Base-by-base conservation (phyloP, 108 stramenopile genomes). In the Skeletonema marinoi region DNA sequence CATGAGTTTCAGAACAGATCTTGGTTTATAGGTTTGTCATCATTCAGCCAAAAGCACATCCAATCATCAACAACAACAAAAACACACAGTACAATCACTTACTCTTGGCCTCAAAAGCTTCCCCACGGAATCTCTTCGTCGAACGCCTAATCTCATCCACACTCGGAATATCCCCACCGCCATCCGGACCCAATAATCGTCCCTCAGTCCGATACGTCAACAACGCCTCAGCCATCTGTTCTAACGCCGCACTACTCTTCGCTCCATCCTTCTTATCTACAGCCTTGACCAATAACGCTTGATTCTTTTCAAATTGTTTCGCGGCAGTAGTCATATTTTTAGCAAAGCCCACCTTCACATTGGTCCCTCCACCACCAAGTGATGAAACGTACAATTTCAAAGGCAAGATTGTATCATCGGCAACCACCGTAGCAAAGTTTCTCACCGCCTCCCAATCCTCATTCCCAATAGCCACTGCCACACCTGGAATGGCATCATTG, bases 371-470 rank as follows among this genome's bases (percentile, higher is more conserved):
- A 0, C 95, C 95, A 17, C 78, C 74, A 8, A 96, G 77, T 33
- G 86, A 87, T 17, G 84, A 86, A 0, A 88, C 87, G 67, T 96
- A 96, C 21, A 96, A 66, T 71, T 93, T 90, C 89, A 96, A 85
- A 32, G 95, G 95, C 16, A 96, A 81, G 33, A 96, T 84, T 16
- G 95, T 85, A 73, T 93, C 85, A 65, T 93, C 95, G 3, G 92
- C 93, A 35, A 89, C 82, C 32, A 89, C 89, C 10, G 66, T 78
- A 71, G 87, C 87, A 81, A 96, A 96, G 14, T 79, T 73, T 7
- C 69, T 66, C 0, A 84, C 90, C 6, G 73, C 65, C 42, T 90
- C 88, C 95, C 95, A 96, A 58, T 93, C 86, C 12, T 64, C 82
- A 10, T 68, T 66, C 32, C 85, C 92, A 65, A 96, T 91, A 21